Evolutionary conservation across 371 early-diverging fungal genomes (phyloP), one percentile per base, ranked within the genome.

Genomic region (Zychaea mexicana): DNA sequence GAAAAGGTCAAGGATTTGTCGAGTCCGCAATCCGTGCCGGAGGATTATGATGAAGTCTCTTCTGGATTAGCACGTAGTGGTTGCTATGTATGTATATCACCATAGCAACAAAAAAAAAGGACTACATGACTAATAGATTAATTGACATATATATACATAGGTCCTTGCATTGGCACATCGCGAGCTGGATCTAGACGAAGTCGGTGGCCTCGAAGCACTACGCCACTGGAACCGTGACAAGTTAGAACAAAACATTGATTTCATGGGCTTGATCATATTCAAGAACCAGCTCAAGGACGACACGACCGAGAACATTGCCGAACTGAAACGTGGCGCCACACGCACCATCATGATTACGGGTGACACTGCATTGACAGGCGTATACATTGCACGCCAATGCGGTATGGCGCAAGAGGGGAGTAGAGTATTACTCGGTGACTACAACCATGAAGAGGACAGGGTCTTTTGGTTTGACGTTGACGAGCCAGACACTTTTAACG

Each of bases 331-430:
- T 4, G 95, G 94, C 1, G 92, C 91, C 31, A 85, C 96, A 28
- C 78, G 86, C 3, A 84, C 86, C 4, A 84, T 88, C n/a, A 97
- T 98, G 95, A 90, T 95, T 30, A 97, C 98, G 0, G 98, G 98
- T 4, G 98, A 98, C 70, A 91, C 93, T 55, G 84, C 84, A 47
- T 61, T 90, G 47, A 96, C 98, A 2, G 95, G 94, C 2, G 67
- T 74, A 26, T 84, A 78, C 27, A 88, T 95, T 39, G 94, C 92
- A 0, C 65, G 72, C 30, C 68, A 68, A 57, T 70, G 78, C 52
- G 72, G 73, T 0, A 53, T 78, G 7, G 72, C 74, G 1, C 69
- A 74, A 30, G 31, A 60, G 10, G 52, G 67, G 10, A 49, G 59
- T n/a, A 71, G 81, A 47, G 82, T 89, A 52, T 85, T 90, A 7